Conservation (phyloP, 2,329 filamentous ascomycete genomes). For the Samsoniella hepiali region DNA sequence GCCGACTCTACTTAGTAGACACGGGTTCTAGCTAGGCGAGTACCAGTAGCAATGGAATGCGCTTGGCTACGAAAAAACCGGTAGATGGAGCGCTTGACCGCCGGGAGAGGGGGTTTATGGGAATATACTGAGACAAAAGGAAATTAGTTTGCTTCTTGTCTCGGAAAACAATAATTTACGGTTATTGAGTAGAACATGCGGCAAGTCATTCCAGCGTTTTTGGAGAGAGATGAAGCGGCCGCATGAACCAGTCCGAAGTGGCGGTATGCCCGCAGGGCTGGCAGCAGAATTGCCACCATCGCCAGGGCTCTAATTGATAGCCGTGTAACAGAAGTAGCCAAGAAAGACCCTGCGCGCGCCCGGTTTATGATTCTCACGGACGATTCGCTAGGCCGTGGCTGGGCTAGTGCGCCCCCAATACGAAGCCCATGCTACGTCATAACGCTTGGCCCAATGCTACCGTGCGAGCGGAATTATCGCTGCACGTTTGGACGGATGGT, state of each 20-base stretch:
- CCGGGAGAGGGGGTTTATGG: background rate
- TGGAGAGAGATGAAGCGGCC: too few species aligned
- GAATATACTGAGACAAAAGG: background rate
- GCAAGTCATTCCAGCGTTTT: background rate
- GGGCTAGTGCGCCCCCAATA: constrained; percentile 19
- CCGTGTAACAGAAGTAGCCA: background rate
- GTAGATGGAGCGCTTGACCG: too few species aligned
- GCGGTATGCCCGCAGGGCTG: background rate
- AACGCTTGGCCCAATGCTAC: constrained; percentile 4
- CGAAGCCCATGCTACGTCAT: constrained; percentile 27
- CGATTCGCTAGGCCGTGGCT: background rate
- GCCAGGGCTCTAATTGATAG: background rate
- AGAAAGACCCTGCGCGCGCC: constrained; percentile 5
- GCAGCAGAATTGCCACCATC: background rate
- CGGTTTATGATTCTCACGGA: background rate
- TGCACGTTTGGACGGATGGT: background rate
- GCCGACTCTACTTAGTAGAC: too few species aligned
- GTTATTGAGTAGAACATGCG: background rate
- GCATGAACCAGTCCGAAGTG: too few species aligned
- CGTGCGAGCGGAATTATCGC: background rate
- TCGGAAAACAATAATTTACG: background rate
- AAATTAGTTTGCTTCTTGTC: background rate
- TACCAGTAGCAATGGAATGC: background rate
- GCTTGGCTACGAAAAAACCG: background rate
- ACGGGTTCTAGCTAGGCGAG: too few species aligned